phyloP scores from a whole-genome alignment of 1,284 basidiomycete genomes.

The Neolentinus lepideus region DNA sequence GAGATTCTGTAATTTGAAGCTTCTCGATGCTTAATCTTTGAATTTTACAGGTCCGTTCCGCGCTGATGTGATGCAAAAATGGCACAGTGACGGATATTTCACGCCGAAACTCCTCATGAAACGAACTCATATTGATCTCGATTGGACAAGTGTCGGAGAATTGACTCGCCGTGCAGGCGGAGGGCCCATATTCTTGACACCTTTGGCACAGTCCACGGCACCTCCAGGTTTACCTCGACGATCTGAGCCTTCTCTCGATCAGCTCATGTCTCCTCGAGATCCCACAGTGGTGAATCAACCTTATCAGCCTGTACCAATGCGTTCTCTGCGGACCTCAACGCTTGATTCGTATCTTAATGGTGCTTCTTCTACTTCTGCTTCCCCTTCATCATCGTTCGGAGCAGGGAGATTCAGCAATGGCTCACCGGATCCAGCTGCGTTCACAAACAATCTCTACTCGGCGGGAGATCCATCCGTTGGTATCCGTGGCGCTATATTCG shows the following conservation, averaged over 20 bases:
- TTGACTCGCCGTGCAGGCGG: slow-evolving; percentile 43
- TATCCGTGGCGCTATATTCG: slow-evolving; percentile 6
- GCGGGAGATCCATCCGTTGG: slow-evolving; percentile 20
- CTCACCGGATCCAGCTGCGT: slow-evolving; percentile 60
- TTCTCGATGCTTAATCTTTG: background rate
- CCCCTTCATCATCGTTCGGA: slow-evolving; percentile 64
- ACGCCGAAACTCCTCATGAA: slow-evolving; percentile 81
- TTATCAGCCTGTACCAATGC: slow-evolving; percentile 59
- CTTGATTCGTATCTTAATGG: slow-evolving; percentile 51
- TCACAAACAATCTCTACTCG: slow-evolving; percentile 34
- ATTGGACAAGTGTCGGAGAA: slow-evolving; percentile 60
- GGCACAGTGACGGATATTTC: slow-evolving; percentile 93
- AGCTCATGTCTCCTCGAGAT: slow-evolving; percentile 24
- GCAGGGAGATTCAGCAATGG: slow-evolving; percentile 50
- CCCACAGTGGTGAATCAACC: slow-evolving; percentile 38
- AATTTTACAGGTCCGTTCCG: slow-evolving; percentile 84
- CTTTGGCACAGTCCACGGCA: slow-evolving; percentile 27
- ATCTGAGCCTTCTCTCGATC: slow-evolving; percentile 36
- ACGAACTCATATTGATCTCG: slow-evolving; percentile 56
- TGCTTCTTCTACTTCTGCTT: slow-evolving; percentile 51
- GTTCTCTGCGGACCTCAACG: slow-evolving; percentile 46
- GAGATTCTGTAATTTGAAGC: background rate
- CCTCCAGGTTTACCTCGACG: slow-evolving; percentile 51
- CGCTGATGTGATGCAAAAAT: slow-evolving; percentile 91
- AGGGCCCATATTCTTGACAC: slow-evolving; percentile 59